A percentile compares a stretch with the other conserved stretches of the same genome.
These are phyloP conservation scores for Oenanthe javanica DNA, from an alignment of 140 eudicot species.

Conservation along the genomic window DNA sequence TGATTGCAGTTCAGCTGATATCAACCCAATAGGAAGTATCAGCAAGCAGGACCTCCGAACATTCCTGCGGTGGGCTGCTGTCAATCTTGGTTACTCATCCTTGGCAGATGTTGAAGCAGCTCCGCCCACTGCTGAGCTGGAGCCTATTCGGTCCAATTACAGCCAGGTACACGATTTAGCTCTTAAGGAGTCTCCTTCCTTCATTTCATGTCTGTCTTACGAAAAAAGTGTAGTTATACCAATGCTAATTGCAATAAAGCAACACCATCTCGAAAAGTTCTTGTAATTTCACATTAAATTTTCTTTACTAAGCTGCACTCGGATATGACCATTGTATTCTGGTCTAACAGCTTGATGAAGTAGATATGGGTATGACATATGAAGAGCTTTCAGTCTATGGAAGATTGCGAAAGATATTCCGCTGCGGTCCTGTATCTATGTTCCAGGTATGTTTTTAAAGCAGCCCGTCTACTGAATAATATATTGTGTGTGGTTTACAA, in stretches of 20 bases:
- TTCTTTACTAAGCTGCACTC: neutral
- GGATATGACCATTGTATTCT: neutral
- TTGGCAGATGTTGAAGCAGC: slow-evolving; percentile 95
- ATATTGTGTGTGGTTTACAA: neutral
- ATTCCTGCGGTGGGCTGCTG: slow-evolving; percentile 85
- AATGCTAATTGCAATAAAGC: no score
- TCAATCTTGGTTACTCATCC: slow-evolving; percentile 79
- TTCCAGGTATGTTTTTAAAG: slow-evolving; percentile 46
- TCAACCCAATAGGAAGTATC: slow-evolving; percentile 92
- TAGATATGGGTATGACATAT: slow-evolving; percentile 97
- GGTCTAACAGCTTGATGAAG: slow-evolving; percentile 78
- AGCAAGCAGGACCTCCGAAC: slow-evolving; percentile 87
- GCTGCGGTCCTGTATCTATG: slow-evolving; percentile 96
- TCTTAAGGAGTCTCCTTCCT: neutral
- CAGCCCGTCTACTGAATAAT: neutral
- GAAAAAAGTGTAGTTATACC: neutral
- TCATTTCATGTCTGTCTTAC: neutral
- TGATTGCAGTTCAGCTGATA: slow-evolving; percentile 97
- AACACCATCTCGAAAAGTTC: neutral
- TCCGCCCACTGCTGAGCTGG: slow-evolving; percentile 98
- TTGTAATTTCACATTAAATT: neutral
- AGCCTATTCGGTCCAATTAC: slow-evolving; percentile 87
- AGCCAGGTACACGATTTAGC: slow-evolving; percentile 50
- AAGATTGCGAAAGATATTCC: slow-evolving; percentile 81
- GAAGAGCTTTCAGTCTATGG: slow-evolving; percentile 91